Percentiles rank a stretch among this genome's conserved stretches.
Evolutionary conservation across 495 filamentous ascomycete genomes (phyloP).

Genomic region (Hyaloscypha hepaticicola): DNA sequence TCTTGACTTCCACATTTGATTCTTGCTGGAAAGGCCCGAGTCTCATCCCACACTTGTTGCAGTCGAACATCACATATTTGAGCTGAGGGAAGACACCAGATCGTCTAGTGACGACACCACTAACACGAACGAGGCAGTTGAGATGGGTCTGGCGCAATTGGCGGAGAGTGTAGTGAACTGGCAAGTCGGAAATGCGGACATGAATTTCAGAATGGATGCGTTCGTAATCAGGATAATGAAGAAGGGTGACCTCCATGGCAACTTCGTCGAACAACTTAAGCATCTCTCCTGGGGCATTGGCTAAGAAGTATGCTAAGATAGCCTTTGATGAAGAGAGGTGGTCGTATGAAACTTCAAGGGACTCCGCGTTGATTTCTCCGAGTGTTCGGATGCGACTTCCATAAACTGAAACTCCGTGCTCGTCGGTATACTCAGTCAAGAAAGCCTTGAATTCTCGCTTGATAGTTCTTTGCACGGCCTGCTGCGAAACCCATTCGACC

Average conservation of each 20-base stretch:
- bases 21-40: conserved; percentile 98
- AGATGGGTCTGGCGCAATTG: conserved; percentile 95
- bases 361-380: conserved; percentile 94
- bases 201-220: conserved; percentile 98
- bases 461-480: conserved; percentile 88
- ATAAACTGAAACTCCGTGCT: conserved; percentile 85
- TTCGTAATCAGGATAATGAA: conserved; percentile 96
- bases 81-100: conserved; percentile 98
- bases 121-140: conserved; percentile 93
- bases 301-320: conserved; percentile 96
- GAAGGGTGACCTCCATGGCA: conserved; percentile 89
- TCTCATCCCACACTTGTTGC: conserved; percentile 86
- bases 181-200: conserved; percentile 92
- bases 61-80: conserved; percentile 97
- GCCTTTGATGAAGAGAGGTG: conserved; percentile 87
- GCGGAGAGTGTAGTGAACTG: conserved; percentile 93
- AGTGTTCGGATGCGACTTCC: conserved; percentile 89
- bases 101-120: conserved; percentile 91
- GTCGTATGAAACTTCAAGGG: conserved; percentile 92
- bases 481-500: conserved; percentile 91
- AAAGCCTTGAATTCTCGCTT: conserved; percentile 97
- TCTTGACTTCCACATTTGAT: conserved; percentile 90
- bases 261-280: conserved; percentile 97
- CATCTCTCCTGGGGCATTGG: conserved; percentile 90
- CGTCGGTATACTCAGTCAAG: conserved; percentile 91